Evolutionary conservation across 2,329 filamentous ascomycete species (phyloP), one percentile per base, ranked within the genome.

Genomic region (Beauveria sp.): DNA sequence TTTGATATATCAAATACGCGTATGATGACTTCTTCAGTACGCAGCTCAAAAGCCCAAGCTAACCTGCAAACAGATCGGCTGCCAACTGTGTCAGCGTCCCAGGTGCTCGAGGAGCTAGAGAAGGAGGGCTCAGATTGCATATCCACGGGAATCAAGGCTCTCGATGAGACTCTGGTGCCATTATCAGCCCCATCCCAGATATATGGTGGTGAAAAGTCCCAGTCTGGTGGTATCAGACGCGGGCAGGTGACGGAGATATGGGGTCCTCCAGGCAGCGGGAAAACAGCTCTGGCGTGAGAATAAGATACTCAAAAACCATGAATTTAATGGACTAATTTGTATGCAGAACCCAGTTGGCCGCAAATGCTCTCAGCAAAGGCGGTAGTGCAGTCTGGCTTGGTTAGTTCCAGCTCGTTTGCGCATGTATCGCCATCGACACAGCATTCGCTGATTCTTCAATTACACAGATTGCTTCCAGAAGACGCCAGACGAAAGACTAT

Each of bases 191-290:
- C 40, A 1, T 53, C 58, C 3, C 40, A 60, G 20, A 14, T 50
- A 62, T 4, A 60, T 56, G n/a, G 40, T 63, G 3, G 14, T 46
- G 48, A 65, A 66, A 43, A 62, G 63, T 9, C 60, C 64, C 60
- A 56, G 10, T 66, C 64, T 60, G 80, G 82, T 20, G 92, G 91
- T 4, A 79, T 96, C 53, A 82, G 82, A 64, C 84, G 87, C 62
- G 91, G 92, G 16, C 89, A 91, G 72, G 81, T 96, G 48, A 90
- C 89, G 3, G 93, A 98, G 74, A 77, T 96, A 55, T 96, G 90
- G 83, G 93, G 93, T 0, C 91, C 93, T 12, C 88, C 91, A 9
- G 93, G 92, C 1, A 84, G 84, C 28, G 93, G 93, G 34, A 97
- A 96, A 79, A 96, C 91, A 4, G 81, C 88, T 14, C 78, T 97